phyloP scores from a whole-genome alignment of 805 yeast genomes.

The Monosporozyma siamensis region DNA sequence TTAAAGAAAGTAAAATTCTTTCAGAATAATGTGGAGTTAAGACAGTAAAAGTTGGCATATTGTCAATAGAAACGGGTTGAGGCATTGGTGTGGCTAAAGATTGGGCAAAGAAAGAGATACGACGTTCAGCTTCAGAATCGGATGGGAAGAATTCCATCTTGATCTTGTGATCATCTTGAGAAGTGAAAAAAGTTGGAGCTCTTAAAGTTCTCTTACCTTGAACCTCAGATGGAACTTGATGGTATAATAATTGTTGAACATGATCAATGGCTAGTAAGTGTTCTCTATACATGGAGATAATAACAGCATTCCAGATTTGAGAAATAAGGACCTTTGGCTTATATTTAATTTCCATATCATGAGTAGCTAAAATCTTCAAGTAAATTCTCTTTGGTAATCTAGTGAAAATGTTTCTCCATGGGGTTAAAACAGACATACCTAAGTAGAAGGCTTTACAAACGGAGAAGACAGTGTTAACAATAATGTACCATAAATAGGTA shows the following conservation, averaged over 20 bases:
- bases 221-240: conserved; percentile 95
- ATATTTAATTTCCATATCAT: conserved; percentile 98
- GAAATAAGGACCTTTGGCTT: conserved; percentile 97
- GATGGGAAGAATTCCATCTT: conserved; percentile 96
- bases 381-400: conserved; percentile 98
- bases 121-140: conserved; percentile 97
- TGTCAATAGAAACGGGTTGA: conserved; percentile 97
- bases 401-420: conserved; percentile 98
- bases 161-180: conserved; percentile 91
- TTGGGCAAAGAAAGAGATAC: conserved; percentile 98
- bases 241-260: conserved; percentile 92
- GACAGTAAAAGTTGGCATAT: conserved; percentile 98
- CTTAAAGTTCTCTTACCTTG: conserved; percentile 97
- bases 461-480: conserved; percentile 89
- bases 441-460: conserved; percentile 96
- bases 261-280: conserved; percentile 96
- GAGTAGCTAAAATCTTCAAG: conserved; percentile 93
- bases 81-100: conserved; percentile 97
- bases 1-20: conserved; percentile 83
- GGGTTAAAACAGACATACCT: conserved; percentile 97
- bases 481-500: conserved; percentile 98
- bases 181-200: conserved; percentile 97
- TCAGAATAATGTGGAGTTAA: conserved; percentile 94
- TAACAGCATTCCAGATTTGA: conserved; percentile 98
- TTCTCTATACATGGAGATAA: conserved; percentile 99